These are phyloP conservation scores for Fistulinella cinereoalba DNA, from an alignment of 1,284 basidiomycete genomes.

Conservation along the genomic window DNA sequence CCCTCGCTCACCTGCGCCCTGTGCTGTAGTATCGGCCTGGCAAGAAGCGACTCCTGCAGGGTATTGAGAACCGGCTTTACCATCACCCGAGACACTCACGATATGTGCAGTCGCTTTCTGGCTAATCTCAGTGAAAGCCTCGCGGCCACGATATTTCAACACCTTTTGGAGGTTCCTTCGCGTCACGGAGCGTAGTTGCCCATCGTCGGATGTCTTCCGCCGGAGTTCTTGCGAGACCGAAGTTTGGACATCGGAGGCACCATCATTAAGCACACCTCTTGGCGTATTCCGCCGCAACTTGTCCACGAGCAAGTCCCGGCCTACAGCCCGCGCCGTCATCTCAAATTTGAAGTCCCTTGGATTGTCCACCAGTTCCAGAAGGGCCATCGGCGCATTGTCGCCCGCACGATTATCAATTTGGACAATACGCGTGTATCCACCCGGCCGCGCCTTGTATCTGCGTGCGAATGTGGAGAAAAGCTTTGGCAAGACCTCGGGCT, in stretches of 20 bases:
- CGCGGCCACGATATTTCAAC: conserved; percentile 50
- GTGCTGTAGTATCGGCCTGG: conserved; percentile 42
- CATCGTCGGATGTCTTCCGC: conserved; percentile 39
- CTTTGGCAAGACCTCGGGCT: conserved; percentile 70
- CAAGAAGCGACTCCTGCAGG: conserved; percentile 50
- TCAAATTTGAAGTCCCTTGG: conserved; percentile 86
- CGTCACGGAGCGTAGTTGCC: conserved; percentile 55
- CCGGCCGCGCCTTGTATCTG: conserved; percentile 81
- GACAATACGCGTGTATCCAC: conserved; percentile 95
- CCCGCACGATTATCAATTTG: conserved; percentile 86
- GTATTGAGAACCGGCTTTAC: conserved; percentile 6
- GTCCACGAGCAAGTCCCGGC: conserved; percentile 69
- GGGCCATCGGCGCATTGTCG: conserved; percentile 91
- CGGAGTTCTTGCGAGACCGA: conserved; percentile 48
- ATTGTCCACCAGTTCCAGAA: conserved; percentile 93
- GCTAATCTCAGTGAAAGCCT: conserved; percentile 42
- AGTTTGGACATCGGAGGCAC: conserved; percentile 45
- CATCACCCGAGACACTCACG: conserved; percentile 35
- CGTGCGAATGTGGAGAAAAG: conserved; percentile 78
- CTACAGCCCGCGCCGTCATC: conserved; percentile 80
- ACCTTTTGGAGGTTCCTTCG: conserved; percentile 71
- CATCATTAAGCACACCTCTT: conserved; percentile 47
- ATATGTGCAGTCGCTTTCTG: conserved; percentile 48
- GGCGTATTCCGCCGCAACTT: conserved; percentile 46
- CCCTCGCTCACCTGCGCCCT: conserved; percentile 24